Evolutionary conservation across 2,329 filamentous ascomycete species (phyloP), one percentile per base, ranked within the genome.

Genomic region (Xylariaceae sp.): DNA sequence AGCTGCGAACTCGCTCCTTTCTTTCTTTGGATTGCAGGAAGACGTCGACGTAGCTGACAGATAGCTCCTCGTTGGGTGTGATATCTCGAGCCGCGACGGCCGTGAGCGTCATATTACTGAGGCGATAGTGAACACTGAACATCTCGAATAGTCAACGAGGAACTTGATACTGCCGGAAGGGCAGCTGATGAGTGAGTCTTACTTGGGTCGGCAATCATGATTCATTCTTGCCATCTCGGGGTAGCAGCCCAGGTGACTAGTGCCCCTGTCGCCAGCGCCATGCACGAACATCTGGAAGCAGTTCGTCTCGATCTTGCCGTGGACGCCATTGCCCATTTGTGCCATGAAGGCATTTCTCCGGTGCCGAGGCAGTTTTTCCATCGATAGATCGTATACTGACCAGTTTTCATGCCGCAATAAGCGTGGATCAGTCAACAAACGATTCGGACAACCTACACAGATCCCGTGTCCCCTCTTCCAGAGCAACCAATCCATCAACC

Each of bases 201-300:
- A 71, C 68, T 71, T 72, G 27, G 70, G 69, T 38, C 69, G 59
- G 42, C 70, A 73, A 52, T 71, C 68, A 43, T 72, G 70, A 45
- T 72, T 72, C 7, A 71, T 55, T 36, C 58, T 58, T 22, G 65
- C 63, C 2, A 68, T 60, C 15, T 69, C 66, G 5, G 68, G 66
- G 42, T 65, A 72, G 10, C 57, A 58, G 4, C 60, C 66, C 3
- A 70, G 49, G 42, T 72, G 71, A 2, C 59, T 54, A 2, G 57
- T 57, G 1, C 59, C 51, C 11, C 58, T 49, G 7, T 60, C 44
- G 2, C 58, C 62, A 43, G 61, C 59, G 1, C 48, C 54, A n/a
- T 45, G 38, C 15, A 71, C 44, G 40, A 65, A 64, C 42, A 71
- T 33, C 38, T 64, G 65, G 43, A 71, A 71, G 17, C 64, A 57